These are phyloP conservation scores for Casaregolazyma suthepensis DNA, from an alignment of 1,139 yeast species.

Conservation along the genomic window DNA sequence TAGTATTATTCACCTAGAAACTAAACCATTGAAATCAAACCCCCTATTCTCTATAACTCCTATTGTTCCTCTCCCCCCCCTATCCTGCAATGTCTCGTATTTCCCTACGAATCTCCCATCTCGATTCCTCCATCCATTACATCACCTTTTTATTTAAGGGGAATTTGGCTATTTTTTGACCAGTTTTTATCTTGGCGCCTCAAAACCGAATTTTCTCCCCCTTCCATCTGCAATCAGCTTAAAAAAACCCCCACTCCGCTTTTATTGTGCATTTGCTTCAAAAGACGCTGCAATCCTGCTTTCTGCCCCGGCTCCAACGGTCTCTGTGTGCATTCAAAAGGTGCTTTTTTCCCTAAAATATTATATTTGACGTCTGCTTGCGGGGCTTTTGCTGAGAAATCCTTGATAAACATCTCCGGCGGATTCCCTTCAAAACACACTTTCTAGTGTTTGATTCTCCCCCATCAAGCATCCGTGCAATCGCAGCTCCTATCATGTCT, in stretches of 20 bases:
- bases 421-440: background rate
- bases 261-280: background rate
- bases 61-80: background rate
- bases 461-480: background rate
- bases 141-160: background rate
- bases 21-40: background rate
- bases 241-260: background rate
- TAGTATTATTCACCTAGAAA: background rate
- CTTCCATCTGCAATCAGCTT: background rate
- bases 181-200: background rate
- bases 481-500: constrained; percentile 2
- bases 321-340: background rate
- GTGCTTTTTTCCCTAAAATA: no score
- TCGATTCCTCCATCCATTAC: background rate
- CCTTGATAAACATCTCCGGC: background rate
- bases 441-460: background rate
- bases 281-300: background rate
- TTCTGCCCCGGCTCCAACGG: background rate
- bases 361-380: background rate
- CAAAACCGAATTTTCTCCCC: background rate
- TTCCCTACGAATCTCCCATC: background rate
- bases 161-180: background rate
- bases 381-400: background rate
- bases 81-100: background rate
- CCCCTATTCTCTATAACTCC: background rate